phyloP scores from a whole-genome alignment of 148 eudicot species.

The Nepenthes mirabilis region DNA sequence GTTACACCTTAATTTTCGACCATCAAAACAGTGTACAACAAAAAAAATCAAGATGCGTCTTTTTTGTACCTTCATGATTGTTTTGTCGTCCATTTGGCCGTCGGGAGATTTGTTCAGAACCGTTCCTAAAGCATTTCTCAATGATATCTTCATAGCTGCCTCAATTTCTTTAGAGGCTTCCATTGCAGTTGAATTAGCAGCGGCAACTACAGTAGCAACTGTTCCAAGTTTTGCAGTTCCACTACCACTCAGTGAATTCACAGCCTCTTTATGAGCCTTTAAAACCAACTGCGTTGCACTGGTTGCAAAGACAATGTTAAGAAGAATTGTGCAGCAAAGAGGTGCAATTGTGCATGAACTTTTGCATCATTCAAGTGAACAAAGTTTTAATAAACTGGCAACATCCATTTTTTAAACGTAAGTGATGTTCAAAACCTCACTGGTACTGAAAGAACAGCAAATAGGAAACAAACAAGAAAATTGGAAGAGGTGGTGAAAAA shows the following conservation, averaged over 20 bases:
- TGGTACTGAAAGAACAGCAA: too few relatives aligned
- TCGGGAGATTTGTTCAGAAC: constrained; percentile 55
- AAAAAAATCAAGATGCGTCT: background rate
- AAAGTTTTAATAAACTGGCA: too few relatives aligned
- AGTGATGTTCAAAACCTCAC: too few relatives aligned
- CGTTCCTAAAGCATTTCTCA: constrained; percentile 78
- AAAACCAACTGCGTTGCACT: constrained; percentile 93
- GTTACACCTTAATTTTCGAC: too few relatives aligned
- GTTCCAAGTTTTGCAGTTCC: constrained; percentile 78
- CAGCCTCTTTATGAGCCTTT: constrained; percentile 96
- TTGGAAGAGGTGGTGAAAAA: too few relatives aligned
- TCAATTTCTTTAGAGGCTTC: constrained; percentile 93
- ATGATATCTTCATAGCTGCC: constrained; percentile 85
- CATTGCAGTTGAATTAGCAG: constrained; percentile 76
- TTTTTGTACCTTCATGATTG: constrained; percentile 80
- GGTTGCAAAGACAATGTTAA: constrained; percentile 1
- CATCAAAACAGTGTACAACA: too few relatives aligned
- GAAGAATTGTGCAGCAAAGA: background rate
- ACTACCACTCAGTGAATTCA: constrained; percentile 84
- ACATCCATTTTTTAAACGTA: too few relatives aligned
- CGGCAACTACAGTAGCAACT: constrained; percentile 92
- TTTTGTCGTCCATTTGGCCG: constrained; percentile 72
- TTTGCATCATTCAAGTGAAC: too few relatives aligned
- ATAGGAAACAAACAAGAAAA: too few relatives aligned
- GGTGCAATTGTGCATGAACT: background rate